These are phyloP conservation scores for Capsella bursapastoris DNA, from an alignment of 345 rosid species.

Conservation along the genomic window DNA sequence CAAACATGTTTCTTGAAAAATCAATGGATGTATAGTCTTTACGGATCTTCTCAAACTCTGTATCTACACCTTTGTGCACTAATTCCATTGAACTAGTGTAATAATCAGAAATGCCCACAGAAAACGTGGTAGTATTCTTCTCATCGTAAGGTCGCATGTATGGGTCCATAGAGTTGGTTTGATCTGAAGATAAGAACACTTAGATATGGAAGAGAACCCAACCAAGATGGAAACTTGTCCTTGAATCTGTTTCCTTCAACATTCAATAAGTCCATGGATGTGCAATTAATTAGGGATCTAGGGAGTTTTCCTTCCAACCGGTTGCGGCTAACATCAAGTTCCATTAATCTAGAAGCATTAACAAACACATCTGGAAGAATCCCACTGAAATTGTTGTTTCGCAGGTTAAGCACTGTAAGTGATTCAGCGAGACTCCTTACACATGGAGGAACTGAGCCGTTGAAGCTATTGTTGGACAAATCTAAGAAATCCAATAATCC, in stretches of 20 bases:
- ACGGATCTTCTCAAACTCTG: not conserved
- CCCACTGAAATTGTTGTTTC: slow-evolving; percentile 30
- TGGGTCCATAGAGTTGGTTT: slow-evolving; percentile 32
- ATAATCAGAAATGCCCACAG: too few species aligned
- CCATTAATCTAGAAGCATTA: fast-evolving
- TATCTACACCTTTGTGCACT: slow-evolving; percentile 13
- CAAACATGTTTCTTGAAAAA: not conserved
- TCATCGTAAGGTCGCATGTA: not conserved
- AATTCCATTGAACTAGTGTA: not conserved
- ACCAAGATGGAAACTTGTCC: slow-evolving; percentile 50
- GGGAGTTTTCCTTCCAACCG: slow-evolving; percentile 40
- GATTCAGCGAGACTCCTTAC: too few species aligned
- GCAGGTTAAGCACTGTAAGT: not conserved
- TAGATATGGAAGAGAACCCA: slow-evolving; percentile 31
- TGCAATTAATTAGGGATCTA: slow-evolving; percentile 41
- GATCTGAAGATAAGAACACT: slow-evolving; percentile 47
- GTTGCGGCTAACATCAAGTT: slow-evolving; percentile 13
- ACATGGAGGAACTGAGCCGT: too few species aligned
- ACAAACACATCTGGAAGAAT: not conserved
- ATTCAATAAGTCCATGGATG: slow-evolving; percentile 34
- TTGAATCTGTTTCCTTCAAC: slow-evolving; percentile 42
- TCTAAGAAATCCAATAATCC: too few species aligned
- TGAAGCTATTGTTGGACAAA: not conserved
- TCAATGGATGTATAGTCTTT: not conserved
- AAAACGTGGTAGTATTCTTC: too few species aligned